Percentiles rank a stretch among this genome's conserved stretches.
Evolutionary conservation across 2,329 filamentous ascomycete species (phyloP).

Genomic region (Fusarium piperis): DNA sequence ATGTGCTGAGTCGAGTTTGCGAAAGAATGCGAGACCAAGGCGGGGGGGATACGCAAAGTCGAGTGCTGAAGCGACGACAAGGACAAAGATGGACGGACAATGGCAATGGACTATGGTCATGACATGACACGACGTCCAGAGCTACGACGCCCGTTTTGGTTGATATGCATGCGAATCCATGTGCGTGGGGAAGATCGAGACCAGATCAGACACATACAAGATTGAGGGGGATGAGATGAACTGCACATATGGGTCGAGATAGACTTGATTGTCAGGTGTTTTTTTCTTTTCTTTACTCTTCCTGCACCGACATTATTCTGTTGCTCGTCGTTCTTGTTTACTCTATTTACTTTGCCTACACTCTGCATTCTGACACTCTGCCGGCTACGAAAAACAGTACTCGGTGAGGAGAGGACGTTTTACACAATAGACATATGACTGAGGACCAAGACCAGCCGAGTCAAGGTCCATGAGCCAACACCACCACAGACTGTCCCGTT

Average conservation of each 20-base stretch:
- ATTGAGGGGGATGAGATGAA: constrained; percentile 14
- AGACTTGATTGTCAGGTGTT: constrained; percentile 34
- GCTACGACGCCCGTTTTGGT: neutral
- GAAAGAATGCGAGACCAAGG: constrained; percentile 15
- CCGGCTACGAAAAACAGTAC: constrained; percentile 22
- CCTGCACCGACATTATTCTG: constrained; percentile 21
- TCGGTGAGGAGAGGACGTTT: constrained; percentile 9
- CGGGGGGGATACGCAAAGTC: constrained; percentile 6
- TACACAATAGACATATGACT: constrained; percentile 42
- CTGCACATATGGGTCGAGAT: constrained; percentile 36
- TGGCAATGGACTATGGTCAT: neutral
- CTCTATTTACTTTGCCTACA: constrained; percentile 25
- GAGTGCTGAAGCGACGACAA: constrained; percentile 21
- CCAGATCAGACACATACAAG: constrained; percentile 21
- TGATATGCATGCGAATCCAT: constrained; percentile 6
- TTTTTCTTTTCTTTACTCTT: constrained; percentile 13
- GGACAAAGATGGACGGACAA: neutral
- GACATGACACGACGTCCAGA: neutral
- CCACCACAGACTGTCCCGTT: constrained; percentile 14
- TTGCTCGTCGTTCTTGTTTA: constrained; percentile 20
- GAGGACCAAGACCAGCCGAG: constrained; percentile 39
- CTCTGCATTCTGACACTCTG: constrained; percentile 20
- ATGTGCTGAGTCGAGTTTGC: constrained; percentile 9
- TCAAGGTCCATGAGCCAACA: constrained; percentile 40
- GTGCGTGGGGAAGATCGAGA: constrained; percentile 7